A percentile compares a stretch with the other conserved stretches of the same genome.
phyloP scores from a whole-genome alignment of 352 stramenopile species.

The Globisporangium carolinianum region DNA sequence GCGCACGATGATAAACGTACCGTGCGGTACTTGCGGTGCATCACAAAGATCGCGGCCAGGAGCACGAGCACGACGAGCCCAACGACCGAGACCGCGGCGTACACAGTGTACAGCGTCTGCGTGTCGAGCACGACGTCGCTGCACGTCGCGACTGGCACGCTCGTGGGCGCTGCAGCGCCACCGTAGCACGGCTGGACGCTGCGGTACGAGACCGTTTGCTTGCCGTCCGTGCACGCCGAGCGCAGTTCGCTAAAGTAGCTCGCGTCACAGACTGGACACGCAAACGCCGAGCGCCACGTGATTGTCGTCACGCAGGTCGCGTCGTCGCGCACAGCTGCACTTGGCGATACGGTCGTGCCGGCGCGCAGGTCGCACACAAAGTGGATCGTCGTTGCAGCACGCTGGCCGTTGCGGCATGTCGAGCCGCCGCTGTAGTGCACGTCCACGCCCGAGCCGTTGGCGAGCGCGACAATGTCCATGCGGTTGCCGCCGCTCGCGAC shows the following conservation, averaged over 20 bases:
- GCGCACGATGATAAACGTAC: slow-evolving; percentile 11
- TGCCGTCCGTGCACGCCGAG: slow-evolving; percentile 44
- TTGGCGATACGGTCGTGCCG: slow-evolving; percentile 37
- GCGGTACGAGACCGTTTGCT: slow-evolving; percentile 55
- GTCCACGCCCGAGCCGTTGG: slow-evolving; percentile 50
- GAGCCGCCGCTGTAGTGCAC: slow-evolving; percentile 50
- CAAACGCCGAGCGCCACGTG: slow-evolving; percentile 62
- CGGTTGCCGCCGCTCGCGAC: slow-evolving; percentile 52
- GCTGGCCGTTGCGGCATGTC: slow-evolving; percentile 36
- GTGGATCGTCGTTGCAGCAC: slow-evolving; percentile 43
- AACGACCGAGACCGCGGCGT: slow-evolving; percentile 54
- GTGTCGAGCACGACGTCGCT: slow-evolving; percentile 67
- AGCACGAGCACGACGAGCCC: slow-evolving; percentile 60
- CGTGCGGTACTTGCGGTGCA: slow-evolving; percentile 74
- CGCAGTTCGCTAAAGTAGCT: slow-evolving; percentile 60
- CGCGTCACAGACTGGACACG: slow-evolving; percentile 57
- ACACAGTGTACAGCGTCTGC: slow-evolving; percentile 64
- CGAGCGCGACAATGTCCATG: slow-evolving; percentile 48
- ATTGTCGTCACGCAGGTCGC: slow-evolving; percentile 49
- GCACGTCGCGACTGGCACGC: slow-evolving; percentile 50
- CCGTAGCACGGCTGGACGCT: slow-evolving; percentile 58
- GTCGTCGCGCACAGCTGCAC: slow-evolving; percentile 25
- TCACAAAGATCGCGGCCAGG: slow-evolving; percentile 55
- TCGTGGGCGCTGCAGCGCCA: slow-evolving; percentile 23
- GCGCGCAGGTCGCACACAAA: slow-evolving; percentile 69